Evolutionary conservation across 2,329 filamentous ascomycete genomes (phyloP).

Genomic region (Plectosphaerella plurivora): DNA sequence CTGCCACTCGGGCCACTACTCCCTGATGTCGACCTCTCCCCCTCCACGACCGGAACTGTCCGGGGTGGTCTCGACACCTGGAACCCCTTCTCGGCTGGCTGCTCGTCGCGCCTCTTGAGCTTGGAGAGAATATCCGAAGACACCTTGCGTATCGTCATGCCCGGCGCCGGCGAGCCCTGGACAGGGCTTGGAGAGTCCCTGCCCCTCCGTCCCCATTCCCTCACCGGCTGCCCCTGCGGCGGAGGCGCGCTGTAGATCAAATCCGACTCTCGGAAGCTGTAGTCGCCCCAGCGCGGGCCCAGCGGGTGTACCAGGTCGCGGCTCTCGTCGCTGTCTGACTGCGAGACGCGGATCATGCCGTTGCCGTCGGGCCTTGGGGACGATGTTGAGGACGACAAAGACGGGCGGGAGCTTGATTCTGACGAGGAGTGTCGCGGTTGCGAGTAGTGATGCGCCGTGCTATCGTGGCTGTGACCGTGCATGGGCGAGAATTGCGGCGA

Average conservation of each 20-base stretch:
- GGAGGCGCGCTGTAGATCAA: constrained; percentile 20
- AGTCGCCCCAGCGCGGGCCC: constrained; percentile 23
- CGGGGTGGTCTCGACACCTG: neutral
- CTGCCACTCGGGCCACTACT: too few relatives aligned
- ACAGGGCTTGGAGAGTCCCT: neutral
- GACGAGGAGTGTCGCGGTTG: neutral
- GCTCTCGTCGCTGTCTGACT: neutral
- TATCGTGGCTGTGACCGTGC: neutral
- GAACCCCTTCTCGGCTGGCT: neutral
- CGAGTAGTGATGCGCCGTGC: neutral
- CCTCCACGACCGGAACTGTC: neutral
- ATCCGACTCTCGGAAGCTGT: constrained; percentile 30
- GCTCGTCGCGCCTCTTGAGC: neutral
- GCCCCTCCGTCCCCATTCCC: neutral
- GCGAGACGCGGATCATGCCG: neutral
- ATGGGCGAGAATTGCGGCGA: neutral
- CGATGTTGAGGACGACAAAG: neutral
- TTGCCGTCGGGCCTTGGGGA: constrained; percentile 1
- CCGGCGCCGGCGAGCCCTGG: neutral
- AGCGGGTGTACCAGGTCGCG: constrained; percentile 6
- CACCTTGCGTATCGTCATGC: neutral
- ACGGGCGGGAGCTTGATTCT: constrained; percentile 1
- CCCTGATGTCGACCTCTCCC: too few relatives aligned
- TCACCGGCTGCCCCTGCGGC: neutral
- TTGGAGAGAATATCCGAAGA: neutral